Conservation (phyloP, 2,329 filamentous ascomycete genomes). For the Neopestalotiopsis sp. region DNA sequence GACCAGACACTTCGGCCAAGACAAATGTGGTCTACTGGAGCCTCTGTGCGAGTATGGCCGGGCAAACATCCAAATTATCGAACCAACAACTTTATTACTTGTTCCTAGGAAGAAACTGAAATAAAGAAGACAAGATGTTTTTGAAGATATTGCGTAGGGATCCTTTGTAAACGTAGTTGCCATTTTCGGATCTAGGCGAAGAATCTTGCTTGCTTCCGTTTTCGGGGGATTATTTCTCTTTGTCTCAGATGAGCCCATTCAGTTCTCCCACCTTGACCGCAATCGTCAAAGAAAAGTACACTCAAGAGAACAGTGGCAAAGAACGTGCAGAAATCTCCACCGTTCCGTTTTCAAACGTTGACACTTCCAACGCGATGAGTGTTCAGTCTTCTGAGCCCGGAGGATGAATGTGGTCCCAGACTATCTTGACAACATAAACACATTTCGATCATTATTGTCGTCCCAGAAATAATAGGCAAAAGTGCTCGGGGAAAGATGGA, state of each 20-base stretch:
- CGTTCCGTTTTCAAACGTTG: background rate
- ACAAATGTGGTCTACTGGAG: background rate
- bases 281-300: background rate
- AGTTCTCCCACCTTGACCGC: background rate
- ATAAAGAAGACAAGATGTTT: conserved; percentile 2
- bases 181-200: background rate
- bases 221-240: conserved; percentile 2
- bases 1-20: background rate
- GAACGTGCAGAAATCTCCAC: background rate
- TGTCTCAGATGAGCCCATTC: conserved; percentile 3
- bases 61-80: background rate
- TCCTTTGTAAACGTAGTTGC: background rate
- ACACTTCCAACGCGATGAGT: background rate
- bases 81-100: background rate
- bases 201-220: background rate
- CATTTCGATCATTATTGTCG: too few species aligned
- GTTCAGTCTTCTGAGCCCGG: background rate
- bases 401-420: background rate
- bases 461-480: too few species aligned
- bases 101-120: background rate
- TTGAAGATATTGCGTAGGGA: background rate
- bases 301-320: background rate
- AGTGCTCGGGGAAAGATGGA: background rate
- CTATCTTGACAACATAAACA: background rate
- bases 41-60: background rate